A percentile compares a stretch with the other conserved stretches of the same genome.
These are phyloP conservation scores for Suillus bovinus DNA, from an alignment of 768 basidiomycete genomes.

Conservation along the genomic window DNA sequence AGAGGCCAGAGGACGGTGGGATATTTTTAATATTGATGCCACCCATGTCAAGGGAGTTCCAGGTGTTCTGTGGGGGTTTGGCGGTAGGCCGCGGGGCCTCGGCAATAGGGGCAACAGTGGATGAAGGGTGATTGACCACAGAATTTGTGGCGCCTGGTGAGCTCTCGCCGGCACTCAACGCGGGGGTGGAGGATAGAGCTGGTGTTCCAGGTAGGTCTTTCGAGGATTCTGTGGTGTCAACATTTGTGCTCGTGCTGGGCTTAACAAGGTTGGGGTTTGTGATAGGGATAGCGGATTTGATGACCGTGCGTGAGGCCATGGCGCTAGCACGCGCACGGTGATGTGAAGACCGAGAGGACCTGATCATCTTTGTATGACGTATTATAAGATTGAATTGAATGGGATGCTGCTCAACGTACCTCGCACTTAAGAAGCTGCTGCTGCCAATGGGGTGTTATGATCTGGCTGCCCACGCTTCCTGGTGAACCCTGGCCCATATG, in stretches of 20 bases:
- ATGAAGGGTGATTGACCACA: slow-evolving; percentile 64
- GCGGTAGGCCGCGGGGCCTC: slow-evolving; percentile 66
- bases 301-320: slow-evolving; percentile 83
- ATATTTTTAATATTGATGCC: slow-evolving; percentile 93
- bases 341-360: slow-evolving; percentile 85
- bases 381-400: slow-evolving; percentile 17
- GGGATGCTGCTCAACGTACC: slow-evolving; percentile 48
- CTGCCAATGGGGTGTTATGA: slow-evolving; percentile 87
- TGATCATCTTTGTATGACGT: slow-evolving; percentile 60
- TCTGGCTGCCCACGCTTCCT: slow-evolving; percentile 52
- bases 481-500: slow-evolving; percentile 63
- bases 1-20: slow-evolving; percentile 71
- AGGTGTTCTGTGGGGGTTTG: slow-evolving; percentile 73
- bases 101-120: slow-evolving; percentile 72
- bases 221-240: slow-evolving; percentile 26
- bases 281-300: slow-evolving; percentile 89
- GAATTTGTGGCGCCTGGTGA: slow-evolving; percentile 37
- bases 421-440: slow-evolving; percentile 92
- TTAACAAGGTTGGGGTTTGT: slow-evolving; percentile 82
- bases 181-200: slow-evolving; percentile 30
- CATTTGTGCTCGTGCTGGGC: slow-evolving; percentile 29
- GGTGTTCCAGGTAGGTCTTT: slow-evolving; percentile 32
- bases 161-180: slow-evolving; percentile 31
- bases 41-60: slow-evolving; percentile 95
- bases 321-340: slow-evolving; percentile 95